These are phyloP conservation scores for Suillus subalutaceus DNA, from an alignment of 768 basidiomycete genomes.

Conservation along the genomic window DNA sequence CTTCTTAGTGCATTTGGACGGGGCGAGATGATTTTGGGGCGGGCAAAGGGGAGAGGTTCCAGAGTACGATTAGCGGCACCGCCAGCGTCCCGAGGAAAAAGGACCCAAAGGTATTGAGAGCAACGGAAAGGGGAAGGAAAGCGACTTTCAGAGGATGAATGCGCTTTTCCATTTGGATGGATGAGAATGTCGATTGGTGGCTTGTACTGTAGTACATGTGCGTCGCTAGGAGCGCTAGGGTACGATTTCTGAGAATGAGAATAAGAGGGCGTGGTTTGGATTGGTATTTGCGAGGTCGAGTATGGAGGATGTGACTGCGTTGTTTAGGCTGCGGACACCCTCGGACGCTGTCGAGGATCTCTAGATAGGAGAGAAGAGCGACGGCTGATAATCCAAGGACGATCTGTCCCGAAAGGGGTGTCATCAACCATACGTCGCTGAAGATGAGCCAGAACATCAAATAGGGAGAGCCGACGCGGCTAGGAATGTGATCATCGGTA, in stretches of 20 bases:
- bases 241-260: slow-evolving; percentile 64
- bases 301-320: slow-evolving; percentile 51
- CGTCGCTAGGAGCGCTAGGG: slow-evolving; percentile 77
- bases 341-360: slow-evolving; percentile 79
- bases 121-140: slow-evolving; percentile 80
- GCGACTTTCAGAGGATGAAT: slow-evolving; percentile 73
- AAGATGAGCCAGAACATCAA: no score
- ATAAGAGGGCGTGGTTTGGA: slow-evolving; percentile 35
- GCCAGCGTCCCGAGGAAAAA: no score
- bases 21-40: no score
- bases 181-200: slow-evolving; percentile 86
- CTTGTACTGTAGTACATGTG: slow-evolving; percentile 87
- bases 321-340: slow-evolving; percentile 63
- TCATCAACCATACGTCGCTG: no score
- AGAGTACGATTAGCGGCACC: no score
- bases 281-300: slow-evolving; percentile 26
- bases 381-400: slow-evolving; percentile 50
- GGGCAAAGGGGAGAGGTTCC: no score
- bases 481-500: slow-evolving; percentile 61
- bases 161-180: slow-evolving; percentile 93
- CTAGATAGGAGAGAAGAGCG: slow-evolving; percentile 53
- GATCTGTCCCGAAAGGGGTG: slow-evolving; percentile 32
- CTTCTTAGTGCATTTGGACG: no score
- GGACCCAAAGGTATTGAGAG: no score
- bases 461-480: slow-evolving; percentile 46